Conservation (phyloP, 228 moss, liverwort and hornwort species). For the Sphagnum fallax region DNA sequence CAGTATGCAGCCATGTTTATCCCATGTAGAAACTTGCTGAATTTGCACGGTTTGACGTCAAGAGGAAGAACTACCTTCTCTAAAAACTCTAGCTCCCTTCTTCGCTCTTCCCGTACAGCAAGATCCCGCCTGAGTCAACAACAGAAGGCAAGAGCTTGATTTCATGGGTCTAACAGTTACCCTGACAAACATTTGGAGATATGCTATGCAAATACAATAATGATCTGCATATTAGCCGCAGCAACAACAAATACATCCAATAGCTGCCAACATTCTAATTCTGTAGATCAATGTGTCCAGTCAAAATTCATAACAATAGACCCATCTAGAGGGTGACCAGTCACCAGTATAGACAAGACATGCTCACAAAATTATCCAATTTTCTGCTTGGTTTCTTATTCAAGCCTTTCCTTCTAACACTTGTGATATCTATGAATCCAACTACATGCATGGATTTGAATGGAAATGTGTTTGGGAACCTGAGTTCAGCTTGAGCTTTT, state of each 20-base stretch:
- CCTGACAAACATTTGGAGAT: not conserved
- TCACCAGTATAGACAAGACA: not conserved
- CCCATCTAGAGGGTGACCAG: not conserved
- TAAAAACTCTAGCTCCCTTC: constrained; percentile 80
- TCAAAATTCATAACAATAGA: not conserved
- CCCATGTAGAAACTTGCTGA: not conserved
- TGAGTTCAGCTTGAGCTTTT: constrained; percentile 78
- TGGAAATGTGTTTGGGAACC: constrained; percentile 25
- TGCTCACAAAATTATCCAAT: not conserved
- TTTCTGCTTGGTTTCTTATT: not conserved
- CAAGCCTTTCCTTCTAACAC: not conserved
- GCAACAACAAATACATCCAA: no score
- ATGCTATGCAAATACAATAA: not conserved
- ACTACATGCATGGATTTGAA: no score
- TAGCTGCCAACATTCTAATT: no score
- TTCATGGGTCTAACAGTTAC: constrained; percentile 5
- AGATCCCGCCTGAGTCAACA: constrained; percentile 56
- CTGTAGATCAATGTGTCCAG: no score
- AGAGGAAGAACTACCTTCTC: constrained; percentile 54
- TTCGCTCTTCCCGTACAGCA: constrained; percentile 75
- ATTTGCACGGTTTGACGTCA: not conserved
- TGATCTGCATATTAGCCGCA: not conserved
- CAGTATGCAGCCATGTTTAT: not conserved
- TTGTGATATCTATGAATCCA: no score
- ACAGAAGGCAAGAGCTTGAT: constrained; percentile 21